Base-by-base conservation (phyloP, 2,329 filamentous ascomycete genomes). In the Exophiala sp. region DNA sequence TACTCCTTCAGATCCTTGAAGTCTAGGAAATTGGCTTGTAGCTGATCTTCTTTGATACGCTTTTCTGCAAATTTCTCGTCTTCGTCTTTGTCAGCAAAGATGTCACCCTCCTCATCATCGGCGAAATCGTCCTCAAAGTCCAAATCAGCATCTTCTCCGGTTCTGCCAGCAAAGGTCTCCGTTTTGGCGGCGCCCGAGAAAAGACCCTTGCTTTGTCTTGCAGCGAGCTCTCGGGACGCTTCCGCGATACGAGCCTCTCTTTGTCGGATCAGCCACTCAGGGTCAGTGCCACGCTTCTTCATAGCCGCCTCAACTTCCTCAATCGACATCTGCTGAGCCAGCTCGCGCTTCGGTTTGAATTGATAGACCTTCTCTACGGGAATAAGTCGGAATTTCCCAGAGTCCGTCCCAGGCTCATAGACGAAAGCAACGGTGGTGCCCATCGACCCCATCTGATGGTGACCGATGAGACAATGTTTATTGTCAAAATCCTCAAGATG, bases 341-440 rank as follows among this genome's bases (percentile, higher is more conserved):
- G 80, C 48, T 88, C 86, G 14, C 85, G 84, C 65, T 91, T 91
- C 37, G 83, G 77, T 2, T 79, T 83, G 65, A 95, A 94, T 48
- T 82, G 86, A 71, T 98, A 98, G 83, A 87, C 96, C 64, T 96
- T 95, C 68, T 98, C 91, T 14, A 97, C 71, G 0, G 94, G 94
- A 2, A 95, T 77, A 81, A 97, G 86, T 21, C 58, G 56, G 35
- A 58, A 58, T 34, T 50, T 55, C 27, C 83, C 82, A 65, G 95
- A 75, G 8, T 81, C 77, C 30, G 82, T 78, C 5, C 52, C 30
- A 18, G 53, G 43, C 27, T 88, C 84, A 37, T 88, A 77, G 32
- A 91, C 78, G 46, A 94, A 84, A 58, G 94, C 84, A 43, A 89
- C 87, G 44, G 87, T 83, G 1, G 74, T 76, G 61, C 91, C 84